Conservation (phyloP, 306 rosid species). For the Lathyrus oleraceus region DNA sequence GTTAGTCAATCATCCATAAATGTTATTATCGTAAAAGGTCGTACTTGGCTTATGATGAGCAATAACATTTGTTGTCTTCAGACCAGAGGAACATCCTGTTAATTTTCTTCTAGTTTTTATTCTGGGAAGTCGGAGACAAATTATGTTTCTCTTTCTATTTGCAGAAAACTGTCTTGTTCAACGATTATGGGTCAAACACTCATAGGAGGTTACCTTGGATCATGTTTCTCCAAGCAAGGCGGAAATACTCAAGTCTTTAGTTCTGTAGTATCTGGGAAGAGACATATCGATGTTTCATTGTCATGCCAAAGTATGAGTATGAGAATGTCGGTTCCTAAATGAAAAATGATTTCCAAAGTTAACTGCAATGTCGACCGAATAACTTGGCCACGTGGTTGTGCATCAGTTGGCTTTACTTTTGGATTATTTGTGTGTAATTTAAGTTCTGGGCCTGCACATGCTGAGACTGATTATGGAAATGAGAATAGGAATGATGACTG, state of each 20-base stretch:
- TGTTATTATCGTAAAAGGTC: slow-evolving; percentile 50
- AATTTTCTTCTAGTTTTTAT: slow-evolving; percentile 44
- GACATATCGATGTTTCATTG: slow-evolving; percentile 54
- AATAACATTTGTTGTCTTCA: slow-evolving; percentile 57
- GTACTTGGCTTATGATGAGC: slow-evolving; percentile 54
- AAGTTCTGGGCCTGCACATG: slow-evolving; percentile 58
- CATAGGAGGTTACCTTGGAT: slow-evolving; percentile 49
- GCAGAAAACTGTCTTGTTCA: slow-evolving; percentile 43
- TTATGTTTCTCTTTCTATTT: slow-evolving; percentile 44
- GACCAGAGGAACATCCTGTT: slow-evolving; percentile 49
- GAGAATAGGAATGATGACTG: slow-evolving; percentile 43
- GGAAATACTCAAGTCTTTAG: slow-evolving; percentile 35
- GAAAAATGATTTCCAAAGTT: slow-evolving; percentile 52
- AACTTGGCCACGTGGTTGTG: slow-evolving; percentile 60
- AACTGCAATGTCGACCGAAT: slow-evolving; percentile 50
- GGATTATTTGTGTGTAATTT: slow-evolving; percentile 66
- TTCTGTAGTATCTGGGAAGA: slow-evolving; percentile 43
- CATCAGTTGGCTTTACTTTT: slow-evolving; percentile 66
- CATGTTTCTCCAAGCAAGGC: slow-evolving; percentile 57
- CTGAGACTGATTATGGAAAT: slow-evolving; percentile 50
- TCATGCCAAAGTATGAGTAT: slow-evolving; percentile 53
- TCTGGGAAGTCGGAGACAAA: slow-evolving; percentile 43
- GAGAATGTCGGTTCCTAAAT: slow-evolving; percentile 58
- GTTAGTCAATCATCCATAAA: slow-evolving; percentile 47
- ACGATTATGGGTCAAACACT: slow-evolving; percentile 49